phyloP scores from a whole-genome alignment of 2,329 filamentous ascomycete species.

The Aspergillus japonicus region DNA sequence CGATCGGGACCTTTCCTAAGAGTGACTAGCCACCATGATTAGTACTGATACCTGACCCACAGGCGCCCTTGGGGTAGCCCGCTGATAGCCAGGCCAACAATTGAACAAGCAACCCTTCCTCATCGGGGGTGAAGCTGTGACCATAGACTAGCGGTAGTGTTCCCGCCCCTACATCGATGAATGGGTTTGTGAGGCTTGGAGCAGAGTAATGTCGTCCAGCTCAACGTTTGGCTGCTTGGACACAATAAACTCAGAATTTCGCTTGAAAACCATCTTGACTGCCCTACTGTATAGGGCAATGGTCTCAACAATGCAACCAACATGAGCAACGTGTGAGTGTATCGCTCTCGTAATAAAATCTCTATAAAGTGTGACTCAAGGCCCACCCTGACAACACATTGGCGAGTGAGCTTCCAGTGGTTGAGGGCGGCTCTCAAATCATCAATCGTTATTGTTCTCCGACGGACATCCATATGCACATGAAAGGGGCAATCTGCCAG shows the following conservation, averaged over 20 bases:
- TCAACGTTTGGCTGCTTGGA: not conserved
- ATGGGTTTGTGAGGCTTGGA: not conserved
- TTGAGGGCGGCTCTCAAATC: not conserved
- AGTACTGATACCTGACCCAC: slow-evolving; percentile 1
- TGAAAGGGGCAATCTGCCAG: slow-evolving; percentile 16
- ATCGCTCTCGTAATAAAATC: slow-evolving; percentile 6
- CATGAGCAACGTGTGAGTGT: not conserved
- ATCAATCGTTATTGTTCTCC: slow-evolving; percentile 10
- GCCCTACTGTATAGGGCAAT: not conserved
- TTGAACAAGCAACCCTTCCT: slow-evolving; percentile 1
- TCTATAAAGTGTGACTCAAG: not conserved
- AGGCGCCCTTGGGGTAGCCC: not conserved
- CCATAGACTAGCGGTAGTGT: not conserved
- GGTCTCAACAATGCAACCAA: not conserved
- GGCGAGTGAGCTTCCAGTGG: slow-evolving; percentile 6
- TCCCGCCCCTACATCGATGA: not conserved
- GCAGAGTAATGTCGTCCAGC: not conserved
- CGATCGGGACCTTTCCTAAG: slow-evolving; percentile 12
- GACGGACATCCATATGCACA: slow-evolving; percentile 14
- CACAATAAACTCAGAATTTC: not conserved
- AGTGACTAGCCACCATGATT: not conserved
- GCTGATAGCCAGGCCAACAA: slow-evolving; percentile 3
- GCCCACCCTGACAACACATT: slow-evolving; percentile 17
- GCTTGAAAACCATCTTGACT: not conserved
- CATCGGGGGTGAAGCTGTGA: not conserved